Conservation (phyloP, 2,329 filamentous ascomycete species). For the Zelopaecilomyces penicillatus region DNA sequence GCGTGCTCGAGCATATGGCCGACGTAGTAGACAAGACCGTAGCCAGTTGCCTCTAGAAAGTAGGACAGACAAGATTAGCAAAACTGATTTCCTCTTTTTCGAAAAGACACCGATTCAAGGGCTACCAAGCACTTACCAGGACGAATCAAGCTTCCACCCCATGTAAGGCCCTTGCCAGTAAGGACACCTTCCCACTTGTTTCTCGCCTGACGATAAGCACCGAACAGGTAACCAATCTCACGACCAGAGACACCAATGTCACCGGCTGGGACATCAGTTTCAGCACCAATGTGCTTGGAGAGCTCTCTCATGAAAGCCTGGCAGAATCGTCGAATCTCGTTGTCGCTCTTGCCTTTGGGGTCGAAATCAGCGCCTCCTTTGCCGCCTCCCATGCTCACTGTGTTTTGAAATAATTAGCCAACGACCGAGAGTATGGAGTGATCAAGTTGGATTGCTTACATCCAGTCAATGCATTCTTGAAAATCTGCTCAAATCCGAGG, state of each 20-base stretch:
- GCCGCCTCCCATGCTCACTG: slow-evolving; percentile 75
- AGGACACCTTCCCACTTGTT: slow-evolving; percentile 95
- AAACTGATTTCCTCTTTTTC: background rate
- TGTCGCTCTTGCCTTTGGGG: slow-evolving; percentile 96
- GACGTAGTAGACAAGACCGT: slow-evolving; percentile 94
- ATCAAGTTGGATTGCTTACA: slow-evolving; percentile 47
- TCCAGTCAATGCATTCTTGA: slow-evolving; percentile 98
- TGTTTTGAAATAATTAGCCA: background rate
- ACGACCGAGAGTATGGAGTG: background rate
- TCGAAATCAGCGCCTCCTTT: slow-evolving; percentile 98
- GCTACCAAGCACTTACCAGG: slow-evolving; percentile 41
- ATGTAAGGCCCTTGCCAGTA: slow-evolving; percentile 87
- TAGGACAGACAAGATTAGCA: slow-evolving; percentile 1
- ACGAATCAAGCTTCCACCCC: slow-evolving; percentile 90
- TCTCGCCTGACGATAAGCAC: slow-evolving; percentile 78
- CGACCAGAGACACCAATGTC: slow-evolving; percentile 91
- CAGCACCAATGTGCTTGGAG: slow-evolving; percentile 88
- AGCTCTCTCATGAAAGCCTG: slow-evolving; percentile 93
- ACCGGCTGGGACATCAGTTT: slow-evolving; percentile 92
- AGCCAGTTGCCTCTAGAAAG: slow-evolving; percentile 76
- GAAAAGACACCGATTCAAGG: background rate
- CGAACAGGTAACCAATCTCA: slow-evolving; percentile 93
- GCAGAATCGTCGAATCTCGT: slow-evolving; percentile 96
- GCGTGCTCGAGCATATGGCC: slow-evolving; percentile 91
- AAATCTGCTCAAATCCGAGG: slow-evolving; percentile 97